phyloP scores from a whole-genome alignment of 2,329 filamentous ascomycete species.

The Penicillium brevicompactum region DNA sequence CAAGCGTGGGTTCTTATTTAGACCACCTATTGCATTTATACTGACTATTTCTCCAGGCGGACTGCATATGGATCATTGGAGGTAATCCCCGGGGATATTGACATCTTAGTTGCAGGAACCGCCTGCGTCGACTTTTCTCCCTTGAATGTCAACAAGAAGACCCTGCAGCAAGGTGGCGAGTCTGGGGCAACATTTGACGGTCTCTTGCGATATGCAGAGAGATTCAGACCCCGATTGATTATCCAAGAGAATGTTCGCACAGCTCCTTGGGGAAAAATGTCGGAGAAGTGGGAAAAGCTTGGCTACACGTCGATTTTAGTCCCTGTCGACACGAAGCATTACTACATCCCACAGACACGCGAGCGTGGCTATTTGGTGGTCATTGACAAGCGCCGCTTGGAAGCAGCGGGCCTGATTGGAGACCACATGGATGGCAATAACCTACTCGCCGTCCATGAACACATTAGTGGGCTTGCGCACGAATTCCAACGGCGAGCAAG shows the following conservation, averaged over 20 bases:
- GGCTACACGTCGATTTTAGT: slow-evolving; percentile 58
- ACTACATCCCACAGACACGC: slow-evolving; percentile 72
- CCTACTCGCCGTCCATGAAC: background rate
- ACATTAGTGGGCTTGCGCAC: slow-evolving; percentile 39
- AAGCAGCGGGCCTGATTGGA: slow-evolving; percentile 19
- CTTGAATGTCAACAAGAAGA: slow-evolving; percentile 61
- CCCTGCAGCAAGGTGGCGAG: slow-evolving; percentile 59
- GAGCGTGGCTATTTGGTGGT: slow-evolving; percentile 62
- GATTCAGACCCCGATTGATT: slow-evolving; percentile 62
- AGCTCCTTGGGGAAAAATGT: slow-evolving; percentile 62
- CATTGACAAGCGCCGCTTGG: slow-evolving; percentile 43
- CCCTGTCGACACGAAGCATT: slow-evolving; percentile 68
- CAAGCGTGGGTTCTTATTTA: slow-evolving; percentile 47
- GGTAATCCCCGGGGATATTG: slow-evolving; percentile 58
- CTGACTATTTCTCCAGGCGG: slow-evolving; percentile 46
- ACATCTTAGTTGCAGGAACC: slow-evolving; percentile 72
- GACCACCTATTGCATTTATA: background rate
- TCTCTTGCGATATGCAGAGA: slow-evolving; percentile 59
- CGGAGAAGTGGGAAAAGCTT: slow-evolving; percentile 48
- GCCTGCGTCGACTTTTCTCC: slow-evolving; percentile 75
- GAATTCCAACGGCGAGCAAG: slow-evolving; percentile 60
- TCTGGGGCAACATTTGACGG: slow-evolving; percentile 67
- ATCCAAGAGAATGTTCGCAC: slow-evolving; percentile 71
- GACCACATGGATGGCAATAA: slow-evolving; percentile 37
- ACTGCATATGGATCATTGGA: slow-evolving; percentile 67